These are phyloP conservation scores for Aspergillus puulaauensis DNA, from an alignment of 2,329 filamentous ascomycete species.

Conservation along the genomic window DNA sequence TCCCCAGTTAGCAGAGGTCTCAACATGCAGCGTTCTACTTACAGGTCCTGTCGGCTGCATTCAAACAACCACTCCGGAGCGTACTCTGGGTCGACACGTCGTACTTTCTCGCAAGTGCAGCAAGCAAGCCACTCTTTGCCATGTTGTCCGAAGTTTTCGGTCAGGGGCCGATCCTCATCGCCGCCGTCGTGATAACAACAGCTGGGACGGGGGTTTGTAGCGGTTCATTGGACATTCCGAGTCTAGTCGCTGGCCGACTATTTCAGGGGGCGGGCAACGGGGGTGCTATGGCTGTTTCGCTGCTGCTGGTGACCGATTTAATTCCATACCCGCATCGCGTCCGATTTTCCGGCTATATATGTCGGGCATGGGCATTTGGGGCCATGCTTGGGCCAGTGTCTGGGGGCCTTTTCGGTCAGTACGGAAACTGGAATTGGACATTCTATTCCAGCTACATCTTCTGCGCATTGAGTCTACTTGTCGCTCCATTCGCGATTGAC, in stretches of 20 bases:
- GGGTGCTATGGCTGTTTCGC: conserved; percentile 43
- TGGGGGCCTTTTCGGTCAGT: conserved; percentile 28
- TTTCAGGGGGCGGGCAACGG: conserved; percentile 51
- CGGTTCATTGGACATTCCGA: conserved; percentile 35
- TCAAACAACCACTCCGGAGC: conserved; percentile 35
- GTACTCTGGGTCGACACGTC: conserved; percentile 52
- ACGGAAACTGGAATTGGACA: conserved; percentile 25
- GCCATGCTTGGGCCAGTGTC: conserved; percentile 27
- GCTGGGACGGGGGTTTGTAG: conserved; percentile 48
- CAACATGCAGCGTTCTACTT: neutral
- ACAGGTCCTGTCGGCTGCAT: conserved; percentile 35
- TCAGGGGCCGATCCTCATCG: conserved; percentile 45
- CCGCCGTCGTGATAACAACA: conserved; percentile 47
- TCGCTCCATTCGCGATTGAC: conserved; percentile 32
- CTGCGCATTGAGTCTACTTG: conserved; percentile 28
- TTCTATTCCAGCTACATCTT: conserved; percentile 36
- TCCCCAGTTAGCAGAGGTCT: neutral
- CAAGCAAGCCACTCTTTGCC: conserved; percentile 29
- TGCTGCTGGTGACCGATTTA: conserved; percentile 45
- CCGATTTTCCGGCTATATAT: conserved; percentile 33
- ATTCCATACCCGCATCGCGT: conserved; percentile 34
- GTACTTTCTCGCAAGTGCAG: conserved; percentile 43
- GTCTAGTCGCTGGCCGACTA: conserved; percentile 44
- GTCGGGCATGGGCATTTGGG: conserved; percentile 32
- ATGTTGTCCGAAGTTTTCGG: conserved; percentile 44